phyloP scores from a whole-genome alignment of 257 asterid species.

The Thymus quinquecostatus region DNA sequence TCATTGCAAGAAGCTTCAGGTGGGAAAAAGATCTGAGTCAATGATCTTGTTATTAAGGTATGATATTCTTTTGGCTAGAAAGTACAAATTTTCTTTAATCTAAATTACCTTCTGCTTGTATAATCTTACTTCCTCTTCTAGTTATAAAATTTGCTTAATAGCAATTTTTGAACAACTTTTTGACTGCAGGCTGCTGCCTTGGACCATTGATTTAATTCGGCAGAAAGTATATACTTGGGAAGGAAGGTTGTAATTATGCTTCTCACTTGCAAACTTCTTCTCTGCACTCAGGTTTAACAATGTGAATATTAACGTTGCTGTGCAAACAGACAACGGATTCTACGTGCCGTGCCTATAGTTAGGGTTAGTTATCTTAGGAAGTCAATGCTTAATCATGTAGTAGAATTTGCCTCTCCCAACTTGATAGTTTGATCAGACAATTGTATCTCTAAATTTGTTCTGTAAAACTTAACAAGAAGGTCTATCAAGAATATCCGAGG shows the following conservation, averaged over 20 bases:
- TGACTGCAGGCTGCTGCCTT: constrained; percentile 94
- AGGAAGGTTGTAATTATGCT: not conserved
- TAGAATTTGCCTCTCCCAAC: not conserved
- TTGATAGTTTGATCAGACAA: constrained; percentile 15
- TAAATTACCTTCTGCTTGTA: not conserved
- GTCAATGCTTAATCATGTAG: not conserved
- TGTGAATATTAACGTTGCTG: constrained; percentile 91
- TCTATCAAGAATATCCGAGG: constrained; percentile 75
- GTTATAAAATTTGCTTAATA: not conserved
- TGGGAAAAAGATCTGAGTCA: constrained; percentile 86
- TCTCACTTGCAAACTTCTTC: constrained; percentile 27
- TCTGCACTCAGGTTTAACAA: constrained; percentile 66
- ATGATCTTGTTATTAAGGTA: constrained; percentile 98
- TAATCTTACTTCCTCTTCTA: not conserved
- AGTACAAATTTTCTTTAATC: not conserved
- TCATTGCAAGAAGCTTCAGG: constrained; percentile 94
- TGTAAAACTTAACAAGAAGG: constrained; percentile 99
- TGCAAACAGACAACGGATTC: constrained; percentile 93
- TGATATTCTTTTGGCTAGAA: constrained; percentile 10
- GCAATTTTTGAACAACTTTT: constrained; percentile 17
- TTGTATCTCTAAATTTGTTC: constrained; percentile 25
- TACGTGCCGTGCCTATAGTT: constrained; percentile 91
- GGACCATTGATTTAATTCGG: constrained; percentile 93
- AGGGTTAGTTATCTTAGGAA: constrained; percentile 51
- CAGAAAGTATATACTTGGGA: constrained; percentile 64